Conservation (phyloP, 2,329 filamentous ascomycete species). For the Botrytis deweyae region DNA sequence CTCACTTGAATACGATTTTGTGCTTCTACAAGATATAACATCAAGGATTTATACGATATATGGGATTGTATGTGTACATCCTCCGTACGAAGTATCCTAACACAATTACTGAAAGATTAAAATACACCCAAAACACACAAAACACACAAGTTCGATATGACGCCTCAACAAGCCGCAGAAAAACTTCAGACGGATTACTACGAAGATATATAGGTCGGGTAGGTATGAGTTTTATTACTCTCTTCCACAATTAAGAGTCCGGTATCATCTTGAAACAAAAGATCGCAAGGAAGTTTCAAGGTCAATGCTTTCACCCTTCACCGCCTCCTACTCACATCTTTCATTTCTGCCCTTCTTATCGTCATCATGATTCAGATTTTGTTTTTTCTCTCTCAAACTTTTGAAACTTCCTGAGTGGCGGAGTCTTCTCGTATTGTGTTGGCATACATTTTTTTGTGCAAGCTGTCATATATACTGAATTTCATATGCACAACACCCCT, state of each 20-base stretch:
- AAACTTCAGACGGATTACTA: not conserved
- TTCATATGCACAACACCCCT: not conserved
- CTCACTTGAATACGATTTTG: not conserved
- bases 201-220: too few relatives aligned
- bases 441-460: not conserved
- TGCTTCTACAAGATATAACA: not conserved
- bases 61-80: not conserved
- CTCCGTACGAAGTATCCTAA: not conserved
- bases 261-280: not conserved
- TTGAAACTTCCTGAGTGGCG: not conserved
- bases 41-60: not conserved
- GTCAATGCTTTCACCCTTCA: constrained; percentile 8
- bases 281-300: constrained; percentile 1
- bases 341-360: constrained; percentile 1
- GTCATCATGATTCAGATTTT: not conserved
- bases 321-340: not conserved
- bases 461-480: not conserved
- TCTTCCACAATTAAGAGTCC: not conserved
- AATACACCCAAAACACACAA: not conserved
- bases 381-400: not conserved
- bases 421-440: not conserved
- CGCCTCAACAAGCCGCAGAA: not conserved
- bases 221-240: not conserved
- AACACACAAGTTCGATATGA: not conserved
- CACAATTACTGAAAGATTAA: not conserved